These are phyloP conservation scores for Entomortierella parvispora DNA, from an alignment of 192 early-diverging fungal genomes.

Conservation along the genomic window DNA sequence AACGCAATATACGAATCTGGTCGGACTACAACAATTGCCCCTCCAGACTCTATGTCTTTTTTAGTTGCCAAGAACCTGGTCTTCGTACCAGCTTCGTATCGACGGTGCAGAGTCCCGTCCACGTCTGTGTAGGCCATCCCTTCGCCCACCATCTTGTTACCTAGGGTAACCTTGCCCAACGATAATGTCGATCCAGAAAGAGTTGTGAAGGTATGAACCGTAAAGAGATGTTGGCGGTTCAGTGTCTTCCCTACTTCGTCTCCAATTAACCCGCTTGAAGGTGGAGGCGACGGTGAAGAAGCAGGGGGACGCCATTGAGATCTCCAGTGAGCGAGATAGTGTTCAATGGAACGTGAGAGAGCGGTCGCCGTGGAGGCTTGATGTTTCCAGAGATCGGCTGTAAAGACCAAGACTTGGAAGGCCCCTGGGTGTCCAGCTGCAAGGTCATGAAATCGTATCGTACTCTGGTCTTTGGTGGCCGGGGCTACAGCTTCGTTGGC, in stretches of 20 bases:
- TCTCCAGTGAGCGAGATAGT: background rate
- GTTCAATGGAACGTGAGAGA: background rate
- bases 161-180: no score
- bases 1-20: constrained; percentile 24
- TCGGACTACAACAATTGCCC: constrained; percentile 24
- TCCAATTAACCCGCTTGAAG: no score
- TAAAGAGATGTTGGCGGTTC: no score
- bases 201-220: no score
- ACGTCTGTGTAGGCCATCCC: constrained; percentile 2
- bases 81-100: background rate
- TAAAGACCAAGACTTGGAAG: constrained; percentile 26
- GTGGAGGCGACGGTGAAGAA: no score
- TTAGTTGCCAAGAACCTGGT: no score
- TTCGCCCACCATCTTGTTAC: no score
- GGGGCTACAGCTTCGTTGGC: no score
- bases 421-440: background rate
- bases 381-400: background rate
- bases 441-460: constrained; percentile 2
- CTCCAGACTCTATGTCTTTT: background rate
- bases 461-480: no score
- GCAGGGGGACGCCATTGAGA: background rate
- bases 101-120: background rate
- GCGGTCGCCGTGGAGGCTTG: background rate
- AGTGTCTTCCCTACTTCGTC: no score
- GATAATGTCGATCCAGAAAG: no score